Base-by-base conservation (phyloP, 2,329 filamentous ascomycete species). In the Rhinocladiella mackenziei region DNA sequence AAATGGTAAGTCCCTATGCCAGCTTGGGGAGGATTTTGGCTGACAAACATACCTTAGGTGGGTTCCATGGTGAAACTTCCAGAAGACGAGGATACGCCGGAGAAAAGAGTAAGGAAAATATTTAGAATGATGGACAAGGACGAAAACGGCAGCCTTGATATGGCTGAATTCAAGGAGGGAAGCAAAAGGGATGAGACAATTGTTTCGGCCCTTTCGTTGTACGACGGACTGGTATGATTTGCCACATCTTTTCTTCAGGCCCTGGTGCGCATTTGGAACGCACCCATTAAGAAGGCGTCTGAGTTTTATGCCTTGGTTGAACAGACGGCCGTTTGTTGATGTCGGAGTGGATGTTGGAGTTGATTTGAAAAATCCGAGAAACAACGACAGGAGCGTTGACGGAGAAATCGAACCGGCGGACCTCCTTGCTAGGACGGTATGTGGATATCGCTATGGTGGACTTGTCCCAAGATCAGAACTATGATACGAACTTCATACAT, bases 61-160 rank as follows among this genome's bases (percentile, higher is more conserved):
- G 92, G 92, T 56, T 95, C 89, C 39, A 98, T 98, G 92, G 92
- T 98, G 60, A 97, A 97, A 70, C 77, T 98, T 32, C 92, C 92
- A 39, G 89, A 96, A 68, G 92, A 98, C 70, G 92, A 98, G 73
- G 91, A 98, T 70, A 98, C 92, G 45, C 92, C 92, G 13, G 91
- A 97, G 76, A 98, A 98, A 75, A 84, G 92, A 54, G 92, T 98
- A 53, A 82, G 77, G 69, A 98, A 98, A 76, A 97, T 98, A 67
- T 98, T 98, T 76, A 78, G 84, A 61, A 97, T 97, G 92, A 98
- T 98, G 92, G 92, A 98, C 75, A 98, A 98, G 77, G 92, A 98
- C 66, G 91, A 97, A 73, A 97, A 97, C 64, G 92, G 91, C 58
- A 94, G 86, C 62, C 72, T 98, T 59, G 91, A 97, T 65, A 91